phyloP scores from a whole-genome alignment of 345 rosid genomes.

The Acer saccharum region DNA sequence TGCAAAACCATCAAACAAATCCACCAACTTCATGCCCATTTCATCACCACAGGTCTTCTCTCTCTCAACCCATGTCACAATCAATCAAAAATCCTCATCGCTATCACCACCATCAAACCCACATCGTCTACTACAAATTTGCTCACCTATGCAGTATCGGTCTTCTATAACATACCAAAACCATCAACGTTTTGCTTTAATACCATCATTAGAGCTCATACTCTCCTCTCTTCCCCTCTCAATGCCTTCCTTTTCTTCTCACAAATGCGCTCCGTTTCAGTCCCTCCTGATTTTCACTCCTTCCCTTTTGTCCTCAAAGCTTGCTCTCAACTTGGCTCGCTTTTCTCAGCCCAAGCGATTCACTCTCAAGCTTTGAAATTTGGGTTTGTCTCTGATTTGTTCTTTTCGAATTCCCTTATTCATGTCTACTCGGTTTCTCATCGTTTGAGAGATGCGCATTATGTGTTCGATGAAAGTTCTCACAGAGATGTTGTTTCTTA shows the following conservation, averaged over 20 bases:
- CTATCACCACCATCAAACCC: constrained; percentile 37
- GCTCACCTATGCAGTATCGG: constrained; percentile 39
- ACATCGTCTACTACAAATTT: constrained; percentile 16
- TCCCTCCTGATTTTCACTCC: constrained; percentile 61
- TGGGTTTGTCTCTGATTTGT: constrained; percentile 59
- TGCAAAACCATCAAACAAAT: constrained; percentile 37
- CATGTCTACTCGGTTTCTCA: constrained; percentile 29
- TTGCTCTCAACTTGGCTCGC: constrained; percentile 41
- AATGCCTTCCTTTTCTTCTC: constrained; percentile 52
- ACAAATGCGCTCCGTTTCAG: constrained; percentile 53
- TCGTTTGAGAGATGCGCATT: constrained; percentile 30
- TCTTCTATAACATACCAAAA: constrained; percentile 43
- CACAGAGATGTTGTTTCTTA: constrained; percentile 58
- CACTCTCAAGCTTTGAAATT: constrained; percentile 54
- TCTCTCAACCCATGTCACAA: constrained; percentile 24
- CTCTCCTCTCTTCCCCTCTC: constrained; percentile 52
- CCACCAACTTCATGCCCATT: constrained; percentile 46
- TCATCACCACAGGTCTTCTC: constrained; percentile 31
- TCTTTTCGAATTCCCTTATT: constrained; percentile 52
- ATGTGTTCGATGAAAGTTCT: constrained; percentile 55
- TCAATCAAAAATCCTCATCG: constrained; percentile 43
- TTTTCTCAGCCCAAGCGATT: constrained; percentile 35
- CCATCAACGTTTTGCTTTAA: constrained; percentile 68
- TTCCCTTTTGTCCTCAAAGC: constrained; percentile 72
- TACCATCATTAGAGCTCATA: constrained; percentile 47